These are phyloP conservation scores for Leishmania braziliensis DNA, from an alignment of 208 protist genomes.

Conservation along the genomic window DNA sequence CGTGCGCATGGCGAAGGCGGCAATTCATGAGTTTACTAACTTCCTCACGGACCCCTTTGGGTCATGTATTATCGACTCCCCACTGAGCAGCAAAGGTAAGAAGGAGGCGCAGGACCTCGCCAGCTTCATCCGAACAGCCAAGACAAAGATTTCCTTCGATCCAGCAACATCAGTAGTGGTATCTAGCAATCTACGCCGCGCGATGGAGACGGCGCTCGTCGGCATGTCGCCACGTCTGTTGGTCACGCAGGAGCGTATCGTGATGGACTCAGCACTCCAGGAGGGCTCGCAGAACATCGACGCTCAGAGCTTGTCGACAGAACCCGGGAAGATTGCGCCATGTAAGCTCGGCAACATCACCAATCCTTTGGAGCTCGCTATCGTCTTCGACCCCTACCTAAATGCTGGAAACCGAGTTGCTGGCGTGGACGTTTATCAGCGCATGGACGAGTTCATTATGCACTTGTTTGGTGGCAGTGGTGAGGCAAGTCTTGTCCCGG, in stretches of 20 bases:
- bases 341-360: conserved; percentile 53
- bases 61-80: conserved; percentile 91
- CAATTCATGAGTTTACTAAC: conserved; percentile 49
- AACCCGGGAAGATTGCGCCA: conserved; percentile 71
- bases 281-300: conserved; percentile 93
- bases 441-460: conserved; percentile 81
- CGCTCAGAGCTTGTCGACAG: conserved; percentile 84
- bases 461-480: conserved; percentile 70
- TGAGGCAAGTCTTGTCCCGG: conserved; percentile 14
- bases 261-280: conserved; percentile 88
- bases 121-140: conserved; percentile 63
- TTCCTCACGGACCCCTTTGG: conserved; percentile 82
- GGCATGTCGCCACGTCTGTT: conserved; percentile 63
- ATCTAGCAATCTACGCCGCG: conserved; percentile 85
- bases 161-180: conserved; percentile 69
- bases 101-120: conserved; percentile 73
- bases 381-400: conserved; percentile 63
- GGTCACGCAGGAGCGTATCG: conserved; percentile 70
- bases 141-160: conserved; percentile 69
- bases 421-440: conserved; percentile 67
- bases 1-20: conserved; percentile 54
- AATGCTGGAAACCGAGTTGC: conserved; percentile 82
- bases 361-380: conserved; percentile 41
- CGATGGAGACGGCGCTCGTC: conserved; percentile 85
- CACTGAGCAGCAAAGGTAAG: conserved; percentile 77